phyloP scores from a whole-genome alignment of 345 rosid genomes.

The Pistacia integerrima region DNA sequence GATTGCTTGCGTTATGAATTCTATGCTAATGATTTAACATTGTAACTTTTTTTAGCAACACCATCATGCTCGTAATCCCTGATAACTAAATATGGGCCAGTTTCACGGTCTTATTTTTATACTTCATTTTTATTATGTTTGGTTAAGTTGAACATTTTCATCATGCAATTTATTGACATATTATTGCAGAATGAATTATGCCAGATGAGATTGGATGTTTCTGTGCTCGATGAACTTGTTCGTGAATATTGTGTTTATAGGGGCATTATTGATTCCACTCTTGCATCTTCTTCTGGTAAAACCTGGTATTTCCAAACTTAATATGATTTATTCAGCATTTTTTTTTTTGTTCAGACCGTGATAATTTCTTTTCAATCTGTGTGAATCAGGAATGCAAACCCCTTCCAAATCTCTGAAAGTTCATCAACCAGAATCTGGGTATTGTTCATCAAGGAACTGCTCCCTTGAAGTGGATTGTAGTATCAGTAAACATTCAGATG shows the following conservation, averaged over 20 bases:
- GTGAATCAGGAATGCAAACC: conserved; percentile 43
- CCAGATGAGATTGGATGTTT: conserved; percentile 76
- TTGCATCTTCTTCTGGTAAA: conserved; percentile 42
- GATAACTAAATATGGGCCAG: not conserved
- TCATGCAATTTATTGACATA: conserved; percentile 10
- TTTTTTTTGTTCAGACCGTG: conserved; percentile 20
- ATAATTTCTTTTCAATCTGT: conserved; percentile 1
- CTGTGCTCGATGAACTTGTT: conserved; percentile 81
- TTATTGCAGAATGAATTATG: conserved; percentile 88
- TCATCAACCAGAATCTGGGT: conserved; percentile 43
- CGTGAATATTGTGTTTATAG: conserved; percentile 89
- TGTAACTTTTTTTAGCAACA: not conserved
- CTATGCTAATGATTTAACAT: not conserved
- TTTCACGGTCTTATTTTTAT: not conserved
- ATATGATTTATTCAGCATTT: conserved; percentile 7
- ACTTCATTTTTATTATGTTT: not conserved
- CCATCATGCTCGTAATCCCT: not conserved
- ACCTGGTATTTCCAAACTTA: conserved; percentile 12
- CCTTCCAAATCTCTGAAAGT: conserved; percentile 39
- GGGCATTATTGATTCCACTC: conserved; percentile 72
- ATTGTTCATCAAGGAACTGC: conserved; percentile 45
- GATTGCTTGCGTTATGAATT: not conserved
- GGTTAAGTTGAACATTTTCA: conserved; percentile 2
- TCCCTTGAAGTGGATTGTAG: conserved; percentile 56
- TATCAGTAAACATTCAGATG: conserved; percentile 55